Conservation (phyloP, 2,329 filamentous ascomycete genomes). For the Aphanocladium album region DNA sequence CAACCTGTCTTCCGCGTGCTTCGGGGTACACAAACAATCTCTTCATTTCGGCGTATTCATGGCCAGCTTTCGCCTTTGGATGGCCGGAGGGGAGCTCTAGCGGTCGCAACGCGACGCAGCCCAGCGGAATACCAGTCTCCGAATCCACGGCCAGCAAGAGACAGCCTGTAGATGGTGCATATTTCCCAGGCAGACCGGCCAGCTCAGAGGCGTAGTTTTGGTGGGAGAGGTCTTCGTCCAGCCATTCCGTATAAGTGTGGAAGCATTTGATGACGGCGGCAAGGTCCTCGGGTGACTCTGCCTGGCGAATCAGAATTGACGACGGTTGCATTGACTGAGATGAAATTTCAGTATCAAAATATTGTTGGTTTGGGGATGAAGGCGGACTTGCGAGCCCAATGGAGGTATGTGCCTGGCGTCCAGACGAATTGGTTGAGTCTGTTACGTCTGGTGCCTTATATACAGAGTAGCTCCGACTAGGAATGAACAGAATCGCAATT, state of each 20-base stretch:
- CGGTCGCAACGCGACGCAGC: conserved; percentile 23
- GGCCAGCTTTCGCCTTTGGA: neutral
- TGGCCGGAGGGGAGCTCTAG: conserved; percentile 17
- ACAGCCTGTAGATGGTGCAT: conserved; percentile 21
- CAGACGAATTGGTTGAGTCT: too few relatives aligned
- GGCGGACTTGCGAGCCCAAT: too few relatives aligned
- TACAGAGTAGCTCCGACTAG: too few relatives aligned
- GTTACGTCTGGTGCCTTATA: too few relatives aligned
- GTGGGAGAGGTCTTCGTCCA: conserved; percentile 23
- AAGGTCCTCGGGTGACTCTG: conserved; percentile 17
- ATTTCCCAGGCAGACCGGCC: conserved; percentile 22
- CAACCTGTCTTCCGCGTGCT: conserved; percentile 21
- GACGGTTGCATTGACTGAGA: neutral
- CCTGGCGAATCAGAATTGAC: conserved; percentile 19
- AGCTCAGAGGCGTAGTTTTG: conserved; percentile 23
- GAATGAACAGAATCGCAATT: neutral
- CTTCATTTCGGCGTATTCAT: conserved; percentile 23
- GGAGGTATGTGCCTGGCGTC: too few relatives aligned
- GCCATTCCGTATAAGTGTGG: conserved; percentile 22
- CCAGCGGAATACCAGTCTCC: conserved; percentile 17
- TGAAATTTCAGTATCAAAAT: too few relatives aligned
- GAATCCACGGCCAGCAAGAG: conserved; percentile 21
- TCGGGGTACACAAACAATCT: conserved; percentile 24
- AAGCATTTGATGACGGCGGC: conserved; percentile 20
- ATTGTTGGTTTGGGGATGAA: too few relatives aligned